A percentile compares a stretch with the other conserved stretches of the same genome.
phyloP scores from a whole-genome alignment of 106 monocot genomes.

The Posidonia australis region DNA sequence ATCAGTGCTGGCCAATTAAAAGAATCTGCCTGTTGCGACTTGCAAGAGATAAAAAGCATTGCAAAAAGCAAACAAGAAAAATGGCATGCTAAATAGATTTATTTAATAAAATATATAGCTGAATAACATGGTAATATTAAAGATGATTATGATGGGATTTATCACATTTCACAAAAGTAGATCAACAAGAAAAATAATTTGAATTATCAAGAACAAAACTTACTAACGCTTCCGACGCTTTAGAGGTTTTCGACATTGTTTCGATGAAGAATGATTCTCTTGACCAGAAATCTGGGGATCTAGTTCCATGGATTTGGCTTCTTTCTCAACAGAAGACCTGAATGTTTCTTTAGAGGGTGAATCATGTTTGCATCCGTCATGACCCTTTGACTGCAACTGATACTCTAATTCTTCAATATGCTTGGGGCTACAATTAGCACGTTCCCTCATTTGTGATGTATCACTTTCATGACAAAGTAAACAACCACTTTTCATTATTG shows the following conservation, averaged over 20 bases:
- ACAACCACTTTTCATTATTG: slow-evolving; percentile 1
- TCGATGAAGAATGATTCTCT: neutral
- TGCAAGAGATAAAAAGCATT: too few species aligned
- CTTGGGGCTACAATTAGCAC: neutral
- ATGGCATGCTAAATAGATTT: too few species aligned
- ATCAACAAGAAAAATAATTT: neutral
- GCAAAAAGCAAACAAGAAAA: too few species aligned
- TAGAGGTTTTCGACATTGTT: neutral
- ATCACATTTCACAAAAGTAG: neutral
- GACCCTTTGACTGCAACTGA: neutral
- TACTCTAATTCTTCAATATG: slow-evolving; percentile 5
- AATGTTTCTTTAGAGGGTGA: neutral
- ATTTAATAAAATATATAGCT: too few species aligned
- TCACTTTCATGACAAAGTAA: slow-evolving; percentile 1
- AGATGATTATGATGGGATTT: neutral
- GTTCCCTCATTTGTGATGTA: slow-evolving; percentile 3
- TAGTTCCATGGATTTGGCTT: slow-evolving; percentile 2
- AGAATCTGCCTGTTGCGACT: too few species aligned
- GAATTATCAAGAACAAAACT: neutral
- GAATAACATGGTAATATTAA: too few species aligned
- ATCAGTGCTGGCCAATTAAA: too few species aligned
- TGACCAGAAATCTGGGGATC: neutral
- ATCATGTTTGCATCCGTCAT: neutral
- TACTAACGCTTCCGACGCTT: slow-evolving; percentile 17
- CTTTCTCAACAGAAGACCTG: slow-evolving; percentile 1